Base-by-base conservation (phyloP, 169 alveolate genomes). In the Cryptosporidium canis region DNA sequence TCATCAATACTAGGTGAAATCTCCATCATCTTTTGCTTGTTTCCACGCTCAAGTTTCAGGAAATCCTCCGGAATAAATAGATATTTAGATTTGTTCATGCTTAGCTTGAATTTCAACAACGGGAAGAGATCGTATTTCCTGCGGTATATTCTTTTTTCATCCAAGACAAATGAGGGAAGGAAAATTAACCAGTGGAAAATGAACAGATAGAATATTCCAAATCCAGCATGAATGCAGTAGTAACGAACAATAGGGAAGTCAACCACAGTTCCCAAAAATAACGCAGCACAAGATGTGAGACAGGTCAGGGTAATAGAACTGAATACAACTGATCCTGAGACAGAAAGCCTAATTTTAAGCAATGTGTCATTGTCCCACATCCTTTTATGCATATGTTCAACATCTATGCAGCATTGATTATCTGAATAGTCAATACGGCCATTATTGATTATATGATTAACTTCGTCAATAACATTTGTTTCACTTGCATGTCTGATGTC, bases 291-390 rank as follows among this genome's bases (percentile, higher is more conserved):
- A 24, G 87, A 58, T 4, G 87, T 77, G 29, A 77, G 72, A 27
- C 87, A 77, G n/a, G 87, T 77, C 9, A 77, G 72, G 27, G 87
- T 39, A 43, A 77, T 77, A 12, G 87, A 56, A 39, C 87, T 77
- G 35, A 77, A 77, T 18, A 63, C 58, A 53, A 77, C 87, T 11
- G 87, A 77, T 1, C 87, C 87, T 16, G 87, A 77, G 14, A 58
- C 87, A 16, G 72, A 55, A 18, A 77, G 72, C 43, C 87, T 77
- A n/a, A 77, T 58, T 44, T 61, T 58, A 35, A 77, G 72, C n/a
- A 77, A 58, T 24, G 72, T 61, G 16, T 77, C 87, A 35, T 53
- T 77, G n/a, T 77, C 72, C 87, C 87, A 77, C 87, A 77, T 77
- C 16, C 27, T 77, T 61, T 39, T 77, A 14, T 55, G 61, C 16